Evolutionary conservation across 352 stramenopile species (phyloP).

Genomic region (Phytopythium litorale): DNA sequence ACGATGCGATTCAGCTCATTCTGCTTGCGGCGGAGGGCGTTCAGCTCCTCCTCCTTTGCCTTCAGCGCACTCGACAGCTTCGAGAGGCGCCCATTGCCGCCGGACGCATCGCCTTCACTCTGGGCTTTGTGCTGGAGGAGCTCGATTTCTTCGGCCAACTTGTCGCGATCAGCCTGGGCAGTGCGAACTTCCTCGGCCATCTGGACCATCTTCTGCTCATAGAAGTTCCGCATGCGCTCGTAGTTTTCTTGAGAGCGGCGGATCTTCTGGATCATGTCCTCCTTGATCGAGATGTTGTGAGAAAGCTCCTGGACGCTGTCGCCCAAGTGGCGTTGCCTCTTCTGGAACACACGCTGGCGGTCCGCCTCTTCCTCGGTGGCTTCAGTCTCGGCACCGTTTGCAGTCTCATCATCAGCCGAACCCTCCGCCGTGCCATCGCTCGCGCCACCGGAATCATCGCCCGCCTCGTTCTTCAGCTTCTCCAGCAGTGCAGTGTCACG

Average conservation of each 20-base stretch:
- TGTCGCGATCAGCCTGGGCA: slow-evolving; percentile 64
- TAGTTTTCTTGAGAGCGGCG: slow-evolving; percentile 79
- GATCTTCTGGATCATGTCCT: slow-evolving; percentile 81
- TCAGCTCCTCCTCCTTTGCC: slow-evolving; percentile 72
- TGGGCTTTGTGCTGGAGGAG: slow-evolving; percentile 62
- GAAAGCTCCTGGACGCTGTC: slow-evolving; percentile 77
- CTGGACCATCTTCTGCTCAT: slow-evolving; percentile 79
- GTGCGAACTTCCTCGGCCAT: slow-evolving; percentile 74
- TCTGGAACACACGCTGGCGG: slow-evolving; percentile 80
- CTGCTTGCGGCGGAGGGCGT: slow-evolving; percentile 72
- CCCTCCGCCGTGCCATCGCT: slow-evolving; percentile 41
- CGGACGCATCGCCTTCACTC: slow-evolving; percentile 45
- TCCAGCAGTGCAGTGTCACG: slow-evolving; percentile 71
- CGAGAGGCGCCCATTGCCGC: slow-evolving; percentile 45
- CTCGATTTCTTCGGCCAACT: slow-evolving; percentile 73
- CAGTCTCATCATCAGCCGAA: slow-evolving; percentile 26
- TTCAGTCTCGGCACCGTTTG: slow-evolving; percentile 24
- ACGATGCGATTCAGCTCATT: slow-evolving; percentile 81
- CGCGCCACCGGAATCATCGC: slow-evolving; percentile 32
- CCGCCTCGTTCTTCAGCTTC: slow-evolving; percentile 56
- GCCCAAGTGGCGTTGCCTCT: slow-evolving; percentile 71
- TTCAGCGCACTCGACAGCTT: slow-evolving; percentile 78
- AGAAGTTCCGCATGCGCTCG: slow-evolving; percentile 77
- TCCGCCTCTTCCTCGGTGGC: slow-evolving; percentile 65
- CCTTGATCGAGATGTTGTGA: slow-evolving; percentile 84